A percentile compares a stretch with the other conserved stretches of the same genome.
These are phyloP conservation scores for Solanum hybrid DNA, from an alignment of 305 asterid genomes.

Conservation along the genomic window DNA sequence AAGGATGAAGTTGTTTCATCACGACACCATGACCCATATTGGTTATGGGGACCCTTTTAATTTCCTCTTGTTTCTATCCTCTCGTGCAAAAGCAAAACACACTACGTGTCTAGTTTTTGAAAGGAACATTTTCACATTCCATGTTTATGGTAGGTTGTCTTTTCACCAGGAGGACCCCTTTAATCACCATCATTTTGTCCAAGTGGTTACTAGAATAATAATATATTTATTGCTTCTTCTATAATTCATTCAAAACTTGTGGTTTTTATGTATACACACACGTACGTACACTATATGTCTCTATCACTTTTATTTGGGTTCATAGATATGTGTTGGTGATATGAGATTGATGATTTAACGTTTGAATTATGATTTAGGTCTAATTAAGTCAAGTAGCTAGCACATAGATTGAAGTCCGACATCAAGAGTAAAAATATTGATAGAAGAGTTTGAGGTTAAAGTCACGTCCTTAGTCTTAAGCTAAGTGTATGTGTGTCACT, in stretches of 20 bases:
- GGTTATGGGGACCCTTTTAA: background rate
- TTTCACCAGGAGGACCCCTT: background rate
- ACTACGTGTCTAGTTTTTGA: background rate
- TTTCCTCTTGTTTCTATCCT: background rate
- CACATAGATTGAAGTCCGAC: background rate
- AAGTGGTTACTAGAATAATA: background rate
- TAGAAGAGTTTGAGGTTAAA: background rate
- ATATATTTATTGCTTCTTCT: background rate
- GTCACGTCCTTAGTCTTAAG: background rate
- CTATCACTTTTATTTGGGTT: background rate
- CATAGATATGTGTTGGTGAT: background rate
- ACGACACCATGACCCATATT: too few relatives aligned
- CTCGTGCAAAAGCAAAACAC: background rate
- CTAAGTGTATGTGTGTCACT: background rate
- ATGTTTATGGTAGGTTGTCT: background rate
- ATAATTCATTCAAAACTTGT: background rate
- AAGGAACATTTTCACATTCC: background rate
- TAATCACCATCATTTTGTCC: background rate
- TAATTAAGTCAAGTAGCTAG: background rate
- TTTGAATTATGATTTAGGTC: background rate
- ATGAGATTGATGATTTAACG: background rate
- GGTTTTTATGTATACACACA: background rate
- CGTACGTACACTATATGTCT: background rate
- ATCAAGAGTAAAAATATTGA: background rate
- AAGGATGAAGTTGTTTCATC: too few relatives aligned